Evolutionary conservation across 192 early-diverging fungal species (phyloP).

Genomic region (Geosiphon pyriformis): DNA sequence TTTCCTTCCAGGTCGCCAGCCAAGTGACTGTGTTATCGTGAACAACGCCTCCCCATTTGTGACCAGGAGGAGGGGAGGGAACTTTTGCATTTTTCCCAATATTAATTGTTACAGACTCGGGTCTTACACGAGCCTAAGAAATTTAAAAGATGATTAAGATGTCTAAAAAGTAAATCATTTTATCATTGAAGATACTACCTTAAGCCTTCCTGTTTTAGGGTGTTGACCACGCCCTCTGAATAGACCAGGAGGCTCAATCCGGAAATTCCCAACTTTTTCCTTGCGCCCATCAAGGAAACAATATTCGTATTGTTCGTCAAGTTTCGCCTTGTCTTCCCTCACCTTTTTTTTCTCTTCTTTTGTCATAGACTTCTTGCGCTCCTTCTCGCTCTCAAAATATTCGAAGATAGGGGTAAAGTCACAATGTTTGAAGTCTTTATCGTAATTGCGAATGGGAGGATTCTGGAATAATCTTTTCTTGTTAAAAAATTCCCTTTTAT

Average conservation of each 20-base stretch:
- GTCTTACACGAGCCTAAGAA: conserved; percentile 66
- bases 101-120: conserved; percentile 94
- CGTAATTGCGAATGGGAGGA: conserved; percentile 47
- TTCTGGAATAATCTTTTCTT: conserved; percentile 33
- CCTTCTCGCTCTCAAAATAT: conserved; percentile 68
- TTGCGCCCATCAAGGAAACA: conserved; percentile 82
- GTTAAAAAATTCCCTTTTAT: background rate
- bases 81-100: conserved; percentile 70
- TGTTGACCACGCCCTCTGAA: conserved; percentile 97
- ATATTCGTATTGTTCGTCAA: conserved; percentile 74
- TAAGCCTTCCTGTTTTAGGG: conserved; percentile 88
- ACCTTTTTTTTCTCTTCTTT: conserved; percentile 83
- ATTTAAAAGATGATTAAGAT: background rate
- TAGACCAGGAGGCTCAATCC: conserved; percentile 93
- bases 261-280: conserved; percentile 96
- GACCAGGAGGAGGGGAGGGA: conserved; percentile 81
- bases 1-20: conserved; percentile 98
- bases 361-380: conserved; percentile 75
- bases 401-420: conserved; percentile 85
- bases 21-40: conserved; percentile 93
- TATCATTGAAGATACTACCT: conserved; percentile 42
- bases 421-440: conserved; percentile 70
- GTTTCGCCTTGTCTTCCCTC: conserved; percentile 62
- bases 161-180: background rate
- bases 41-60: conserved; percentile 80